Evolutionary conservation across 768 basidiomycete genomes (phyloP).

Genomic region (Termitomyces eurrhizus): DNA sequence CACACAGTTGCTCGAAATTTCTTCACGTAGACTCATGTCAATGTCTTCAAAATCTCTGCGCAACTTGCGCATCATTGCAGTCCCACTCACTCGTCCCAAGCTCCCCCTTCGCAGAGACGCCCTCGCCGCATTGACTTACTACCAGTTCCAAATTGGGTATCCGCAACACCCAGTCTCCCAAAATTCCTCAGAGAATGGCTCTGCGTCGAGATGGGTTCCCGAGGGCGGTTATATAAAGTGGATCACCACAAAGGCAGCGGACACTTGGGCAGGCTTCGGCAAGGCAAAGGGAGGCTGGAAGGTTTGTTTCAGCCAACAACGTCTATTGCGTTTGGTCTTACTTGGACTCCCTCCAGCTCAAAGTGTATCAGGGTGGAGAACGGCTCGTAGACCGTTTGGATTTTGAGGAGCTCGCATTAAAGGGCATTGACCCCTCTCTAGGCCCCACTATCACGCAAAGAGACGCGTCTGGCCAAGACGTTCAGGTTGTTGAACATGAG

Average conservation of each 20-base stretch:
- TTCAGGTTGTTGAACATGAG: conserved; percentile 18
- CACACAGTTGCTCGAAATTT: neutral
- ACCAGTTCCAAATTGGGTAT: conserved; percentile 38
- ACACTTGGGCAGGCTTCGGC: conserved; percentile 65
- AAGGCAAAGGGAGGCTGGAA: conserved; percentile 71
- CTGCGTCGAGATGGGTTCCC: conserved; percentile 28
- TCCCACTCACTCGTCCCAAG: conserved; percentile 39
- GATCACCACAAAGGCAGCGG: conserved; percentile 47
- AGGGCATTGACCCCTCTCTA: conserved; percentile 65
- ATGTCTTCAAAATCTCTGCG: conserved; percentile 23
- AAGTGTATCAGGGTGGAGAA: conserved; percentile 61
- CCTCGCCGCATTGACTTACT: conserved; percentile 31
- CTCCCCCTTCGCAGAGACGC: conserved; percentile 8
- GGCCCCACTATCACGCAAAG: conserved; percentile 45
- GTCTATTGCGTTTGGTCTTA: neutral
- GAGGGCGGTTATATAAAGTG: conserved; percentile 45
- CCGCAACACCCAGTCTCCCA: conserved; percentile 12
- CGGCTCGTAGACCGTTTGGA: conserved; percentile 67
- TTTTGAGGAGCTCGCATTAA: conserved; percentile 77
- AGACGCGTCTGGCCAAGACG: conserved; percentile 13
- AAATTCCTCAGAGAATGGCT: conserved; percentile 20
- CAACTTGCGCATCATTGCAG: conserved; percentile 40
- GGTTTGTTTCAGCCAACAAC: conserved; percentile 35
- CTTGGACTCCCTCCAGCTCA: conserved; percentile 36
- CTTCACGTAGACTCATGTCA: conserved; percentile 15